These are phyloP conservation scores for Morella rubra DNA, from an alignment of 306 rosid species.

Conservation along the genomic window DNA sequence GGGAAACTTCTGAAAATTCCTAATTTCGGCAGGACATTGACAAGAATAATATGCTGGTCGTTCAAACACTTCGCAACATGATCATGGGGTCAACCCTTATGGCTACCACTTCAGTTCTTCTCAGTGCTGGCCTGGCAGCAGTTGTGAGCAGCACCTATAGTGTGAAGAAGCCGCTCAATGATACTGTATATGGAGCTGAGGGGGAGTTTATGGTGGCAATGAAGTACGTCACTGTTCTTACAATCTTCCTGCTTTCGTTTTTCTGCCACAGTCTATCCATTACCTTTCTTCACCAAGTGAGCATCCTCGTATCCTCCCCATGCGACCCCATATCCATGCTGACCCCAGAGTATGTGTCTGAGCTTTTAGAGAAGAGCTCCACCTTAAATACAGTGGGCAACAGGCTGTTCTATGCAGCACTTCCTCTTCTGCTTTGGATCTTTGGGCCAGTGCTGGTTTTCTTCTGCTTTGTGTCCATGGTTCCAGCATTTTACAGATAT, in stretches of 20 bases:
- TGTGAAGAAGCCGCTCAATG: conserved; percentile 25
- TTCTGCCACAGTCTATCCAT: conserved; percentile 31
- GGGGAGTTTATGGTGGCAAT: conserved; percentile 34
- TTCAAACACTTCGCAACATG: conserved; percentile 43
- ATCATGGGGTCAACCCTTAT: conserved; percentile 48
- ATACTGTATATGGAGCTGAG: conserved; percentile 21
- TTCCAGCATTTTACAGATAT: conserved; percentile 21
- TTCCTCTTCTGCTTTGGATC: conserved; percentile 47
- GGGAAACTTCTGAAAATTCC: no score
- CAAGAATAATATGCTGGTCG: conserved; percentile 39
- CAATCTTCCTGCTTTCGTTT: conserved; percentile 31
- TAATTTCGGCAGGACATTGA: conserved; percentile 33
- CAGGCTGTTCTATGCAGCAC: conserved; percentile 34
- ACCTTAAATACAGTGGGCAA: conserved; percentile 27
- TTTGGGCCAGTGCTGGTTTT: conserved; percentile 39
- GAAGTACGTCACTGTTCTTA: conserved; percentile 28
- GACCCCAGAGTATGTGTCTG: conserved; percentile 18
- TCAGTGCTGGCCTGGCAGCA: conserved; percentile 33
- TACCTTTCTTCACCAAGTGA: conserved; percentile 26
- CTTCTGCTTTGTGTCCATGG: conserved; percentile 24
- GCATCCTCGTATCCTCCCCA: conserved; percentile 11
- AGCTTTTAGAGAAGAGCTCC: conserved; percentile 26
- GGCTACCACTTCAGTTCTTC: conserved; percentile 42
- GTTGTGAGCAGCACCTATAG: conserved; percentile 41
- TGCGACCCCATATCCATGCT: conserved; percentile 3